phyloP scores from a whole-genome alignment of 2,329 filamentous ascomycete genomes.

The Trichophyton simii region DNA sequence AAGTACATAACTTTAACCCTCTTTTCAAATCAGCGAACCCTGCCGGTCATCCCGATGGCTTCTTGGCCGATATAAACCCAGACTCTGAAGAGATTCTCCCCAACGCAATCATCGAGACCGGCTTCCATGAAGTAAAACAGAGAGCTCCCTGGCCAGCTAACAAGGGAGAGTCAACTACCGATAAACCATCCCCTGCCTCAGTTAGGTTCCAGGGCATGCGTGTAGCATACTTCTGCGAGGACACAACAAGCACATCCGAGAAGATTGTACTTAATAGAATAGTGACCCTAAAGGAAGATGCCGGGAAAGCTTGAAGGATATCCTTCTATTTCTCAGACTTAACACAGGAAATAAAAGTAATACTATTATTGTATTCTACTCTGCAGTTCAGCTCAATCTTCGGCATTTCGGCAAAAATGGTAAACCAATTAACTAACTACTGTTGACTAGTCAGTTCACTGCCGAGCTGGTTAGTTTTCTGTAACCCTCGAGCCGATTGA shows the following conservation, averaged over 20 bases:
- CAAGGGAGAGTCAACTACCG: conserved; percentile 16
- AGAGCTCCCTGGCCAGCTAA: conserved; percentile 63
- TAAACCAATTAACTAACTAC: too few relatives aligned
- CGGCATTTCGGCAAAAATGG: too few relatives aligned
- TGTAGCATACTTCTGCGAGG: conserved; percentile 70
- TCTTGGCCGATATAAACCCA: conserved; percentile 71
- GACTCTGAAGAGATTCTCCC: conserved; percentile 69
- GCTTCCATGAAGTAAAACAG: conserved; percentile 62
- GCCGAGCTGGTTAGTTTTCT: too few relatives aligned
- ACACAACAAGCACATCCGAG: conserved; percentile 65
- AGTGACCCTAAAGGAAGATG: conserved; percentile 79
- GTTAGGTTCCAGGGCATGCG: conserved; percentile 87
- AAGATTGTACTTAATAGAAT: conserved; percentile 82
- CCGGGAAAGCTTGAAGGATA: conserved; percentile 17
- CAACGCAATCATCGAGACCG: conserved; percentile 67
- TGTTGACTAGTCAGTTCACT: too few relatives aligned
- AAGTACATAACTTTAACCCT: conserved; percentile 65
- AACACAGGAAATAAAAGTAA: not conserved
- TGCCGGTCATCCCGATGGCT: conserved; percentile 62
- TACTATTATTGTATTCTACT: not conserved
- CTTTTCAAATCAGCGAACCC: conserved; percentile 84
- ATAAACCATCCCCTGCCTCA: conserved; percentile 47
- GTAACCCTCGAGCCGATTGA: too few relatives aligned
- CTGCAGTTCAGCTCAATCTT: not conserved
- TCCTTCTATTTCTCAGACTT: not conserved